A percentile compares a stretch with the other conserved stretches of the same genome.
phyloP scores from a whole-genome alignment of 2,329 filamentous ascomycete species.

The Beauveria australis region DNA sequence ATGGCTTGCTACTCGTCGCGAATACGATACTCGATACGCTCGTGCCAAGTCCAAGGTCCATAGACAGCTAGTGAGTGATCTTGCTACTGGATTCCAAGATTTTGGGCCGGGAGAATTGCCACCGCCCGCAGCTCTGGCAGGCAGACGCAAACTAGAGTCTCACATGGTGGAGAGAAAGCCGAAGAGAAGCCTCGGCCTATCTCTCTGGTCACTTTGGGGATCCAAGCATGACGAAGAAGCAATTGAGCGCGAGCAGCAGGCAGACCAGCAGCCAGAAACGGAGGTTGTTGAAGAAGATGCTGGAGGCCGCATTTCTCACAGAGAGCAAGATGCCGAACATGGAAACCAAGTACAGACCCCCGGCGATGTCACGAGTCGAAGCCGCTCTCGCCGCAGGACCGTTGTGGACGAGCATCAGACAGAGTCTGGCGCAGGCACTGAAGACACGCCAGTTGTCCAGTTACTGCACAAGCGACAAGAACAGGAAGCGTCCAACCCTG shows the following conservation, averaged over 20 bases:
- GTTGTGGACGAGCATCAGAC: conserved; percentile 47
- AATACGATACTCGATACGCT: conserved; percentile 67
- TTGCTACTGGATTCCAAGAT: conserved; percentile 61
- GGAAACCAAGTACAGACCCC: conserved; percentile 24
- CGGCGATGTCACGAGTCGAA: conserved; percentile 22
- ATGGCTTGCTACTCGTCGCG: conserved; percentile 68
- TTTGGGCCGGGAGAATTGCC: conserved; percentile 67
- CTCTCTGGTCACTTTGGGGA: conserved; percentile 81
- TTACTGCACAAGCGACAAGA: conserved; percentile 35
- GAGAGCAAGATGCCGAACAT: conserved; percentile 26
- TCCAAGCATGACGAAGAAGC: conserved; percentile 80
- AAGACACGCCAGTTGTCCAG: conserved; percentile 35
- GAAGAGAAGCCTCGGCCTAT: conserved; percentile 64
- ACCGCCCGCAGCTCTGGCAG: conserved; percentile 75
- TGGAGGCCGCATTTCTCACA: conserved; percentile 21
- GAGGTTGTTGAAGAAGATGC: conserved; percentile 30
- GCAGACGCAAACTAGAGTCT: conserved; percentile 44
- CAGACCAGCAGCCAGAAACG: conserved; percentile 29
- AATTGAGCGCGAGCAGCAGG: conserved; percentile 49
- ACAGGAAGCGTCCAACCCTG: conserved; percentile 29
- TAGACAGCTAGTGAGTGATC: conserved; percentile 63
- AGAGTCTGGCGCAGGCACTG: conserved; percentile 22
- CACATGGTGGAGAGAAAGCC: conserved; percentile 44
- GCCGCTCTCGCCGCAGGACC: conserved; percentile 34
- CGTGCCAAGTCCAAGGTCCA: conserved; percentile 63